These are phyloP conservation scores for Ogataea pignaliae DNA, from an alignment of 805 yeast species.

Conservation along the genomic window DNA sequence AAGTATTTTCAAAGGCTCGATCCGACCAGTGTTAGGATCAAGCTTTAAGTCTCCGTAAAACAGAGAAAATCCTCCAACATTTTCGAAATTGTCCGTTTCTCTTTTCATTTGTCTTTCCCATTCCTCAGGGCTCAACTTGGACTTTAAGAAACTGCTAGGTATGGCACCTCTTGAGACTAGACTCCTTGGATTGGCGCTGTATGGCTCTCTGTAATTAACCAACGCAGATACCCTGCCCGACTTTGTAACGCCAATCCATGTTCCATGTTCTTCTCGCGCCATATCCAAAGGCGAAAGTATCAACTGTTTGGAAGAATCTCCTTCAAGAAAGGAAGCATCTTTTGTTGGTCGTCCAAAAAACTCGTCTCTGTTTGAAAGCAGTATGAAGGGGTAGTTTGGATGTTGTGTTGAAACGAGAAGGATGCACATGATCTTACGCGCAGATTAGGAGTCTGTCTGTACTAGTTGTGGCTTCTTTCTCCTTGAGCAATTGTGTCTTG, in stretches of 20 bases:
- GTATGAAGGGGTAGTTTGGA: conserved; percentile 68
- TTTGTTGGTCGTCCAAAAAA: conserved; percentile 69
- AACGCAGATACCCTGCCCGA: conserved; percentile 64
- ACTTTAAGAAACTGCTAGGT: conserved; percentile 36
- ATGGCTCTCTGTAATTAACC: conserved; percentile 64
- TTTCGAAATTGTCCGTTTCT: conserved; percentile 25
- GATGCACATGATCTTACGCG: conserved; percentile 61
- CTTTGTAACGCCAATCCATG: conserved; percentile 77
- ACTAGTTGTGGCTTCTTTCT: too few species aligned
- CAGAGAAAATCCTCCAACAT: conserved; percentile 61
- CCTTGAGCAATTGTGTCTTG: too few species aligned
- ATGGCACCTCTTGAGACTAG: conserved; percentile 42
- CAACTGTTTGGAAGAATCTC: conserved; percentile 1
- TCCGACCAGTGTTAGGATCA: conserved; percentile 19
- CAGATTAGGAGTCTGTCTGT: too few species aligned
- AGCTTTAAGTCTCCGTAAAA: conserved; percentile 46
- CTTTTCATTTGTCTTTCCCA: conserved; percentile 39
- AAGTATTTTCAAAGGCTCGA: conserved; percentile 39
- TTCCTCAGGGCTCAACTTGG: conserved; percentile 30
- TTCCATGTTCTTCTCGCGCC: conserved; percentile 71
- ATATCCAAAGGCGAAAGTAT: conserved; percentile 71
- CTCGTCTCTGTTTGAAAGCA: conserved; percentile 87
- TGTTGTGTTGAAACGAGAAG: conserved; percentile 62
- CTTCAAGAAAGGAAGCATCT: conserved; percentile 38
- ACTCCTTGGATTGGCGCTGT: conserved; percentile 18